Evolutionary conservation across 345 rosid genomes (phyloP), one percentile per base, ranked within the genome.

Genomic region (Corchorus olitorius): DNA sequence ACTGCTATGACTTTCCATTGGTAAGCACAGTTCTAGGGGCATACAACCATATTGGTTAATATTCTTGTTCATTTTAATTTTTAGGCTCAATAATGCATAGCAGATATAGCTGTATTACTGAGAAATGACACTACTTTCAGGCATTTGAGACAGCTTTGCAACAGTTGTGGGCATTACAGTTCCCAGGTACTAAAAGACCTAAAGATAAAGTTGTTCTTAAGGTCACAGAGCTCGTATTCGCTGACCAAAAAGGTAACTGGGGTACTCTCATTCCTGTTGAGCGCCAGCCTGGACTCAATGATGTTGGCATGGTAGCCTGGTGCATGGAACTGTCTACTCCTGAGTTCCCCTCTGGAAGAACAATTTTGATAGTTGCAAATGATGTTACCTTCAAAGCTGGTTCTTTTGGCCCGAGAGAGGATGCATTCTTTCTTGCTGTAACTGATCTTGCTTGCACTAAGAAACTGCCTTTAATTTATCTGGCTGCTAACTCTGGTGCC

Each of bases 401-500:
- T 74, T 97, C 99, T 73, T 97, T 97, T 82, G 99, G 99, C 75
- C 98, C 93, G 64, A 94, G 85, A 83, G 99, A 97, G 86, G 99
- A 97, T 62, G 97, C 99, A 43, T 97, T 93, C 88, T 97, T 97
- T 81, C 89, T 80, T 76, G 98, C 97, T 55, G 94, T 97, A 43
- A 92, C 98, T 67, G 94, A 94, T 78, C 94, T 94, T 43, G 99
- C 99, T 63, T 97, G 99, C 81, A 78, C 83, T 58, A 86, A 88
- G 88, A 97, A 92, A 83, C 84, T 97, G 70, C 99, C 99, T 46
- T 77, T 97, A 69, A 90, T 97, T 76, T 97, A 97, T 86, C 84
- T 97, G 90, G 99, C 99, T 43, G 99, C 94, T 55, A 97, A 97
- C 80, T 97, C 99, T 55, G 99, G 99, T 75, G 99, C 99, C 14